These are phyloP conservation scores for Naganishia liquefaciens DNA, from an alignment of 1,284 basidiomycete genomes.

Conservation along the genomic window DNA sequence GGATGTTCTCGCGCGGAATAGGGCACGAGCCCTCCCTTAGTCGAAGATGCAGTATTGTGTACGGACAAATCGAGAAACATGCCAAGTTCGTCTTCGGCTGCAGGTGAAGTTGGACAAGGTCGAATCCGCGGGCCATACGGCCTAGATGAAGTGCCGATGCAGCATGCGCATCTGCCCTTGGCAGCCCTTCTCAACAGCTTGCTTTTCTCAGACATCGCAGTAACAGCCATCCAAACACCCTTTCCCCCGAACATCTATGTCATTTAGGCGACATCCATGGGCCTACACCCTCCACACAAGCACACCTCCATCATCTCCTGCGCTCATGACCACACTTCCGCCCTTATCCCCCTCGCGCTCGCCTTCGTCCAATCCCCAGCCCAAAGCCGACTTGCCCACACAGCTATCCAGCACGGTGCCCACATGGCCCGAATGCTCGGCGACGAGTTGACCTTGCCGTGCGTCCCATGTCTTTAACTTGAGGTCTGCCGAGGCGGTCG, in stretches of 20 bases:
- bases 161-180: too few species aligned
- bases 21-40: too few species aligned
- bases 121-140: too few species aligned
- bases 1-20: too few species aligned
- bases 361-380: conserved; percentile 58
- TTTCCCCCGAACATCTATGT: neutral
- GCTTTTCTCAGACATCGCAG: too few species aligned
- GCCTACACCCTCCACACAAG: conserved; percentile 62
- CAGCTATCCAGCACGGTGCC: conserved; percentile 77
- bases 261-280: neutral
- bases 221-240: neutral
- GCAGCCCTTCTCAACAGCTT: too few species aligned
- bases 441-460: conserved; percentile 74
- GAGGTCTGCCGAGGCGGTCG: conserved; percentile 82
- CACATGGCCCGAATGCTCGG: conserved; percentile 79
- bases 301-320: conserved; percentile 80
- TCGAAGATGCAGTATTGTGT: too few species aligned
- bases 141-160: too few species aligned
- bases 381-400: conserved; percentile 56
- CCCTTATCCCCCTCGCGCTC: conserved; percentile 29
- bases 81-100: too few species aligned
- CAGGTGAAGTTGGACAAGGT: too few species aligned
- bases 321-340: conserved; percentile 67
- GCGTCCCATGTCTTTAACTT: conserved; percentile 91
- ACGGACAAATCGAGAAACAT: too few species aligned